phyloP scores from a whole-genome alignment of 805 yeast genomes.

The Teunomyces lycoperdinae region DNA sequence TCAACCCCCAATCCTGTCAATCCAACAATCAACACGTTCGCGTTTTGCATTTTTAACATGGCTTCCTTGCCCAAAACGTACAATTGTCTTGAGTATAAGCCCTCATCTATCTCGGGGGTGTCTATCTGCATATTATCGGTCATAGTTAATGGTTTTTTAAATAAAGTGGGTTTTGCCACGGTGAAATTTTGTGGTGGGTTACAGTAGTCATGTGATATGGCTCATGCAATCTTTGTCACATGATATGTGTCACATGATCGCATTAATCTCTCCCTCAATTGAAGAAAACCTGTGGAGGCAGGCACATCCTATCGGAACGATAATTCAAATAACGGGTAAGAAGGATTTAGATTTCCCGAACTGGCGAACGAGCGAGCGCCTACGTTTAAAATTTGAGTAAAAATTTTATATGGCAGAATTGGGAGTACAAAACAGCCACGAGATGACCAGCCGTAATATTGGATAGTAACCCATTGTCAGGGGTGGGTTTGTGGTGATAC shows the following conservation, averaged over 20 bases:
- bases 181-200: neutral
- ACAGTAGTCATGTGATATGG: neutral
- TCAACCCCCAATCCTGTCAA: constrained; percentile 91
- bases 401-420: neutral
- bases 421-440: neutral
- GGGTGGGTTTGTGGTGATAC: neutral
- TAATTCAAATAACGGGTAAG: neutral
- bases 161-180: neutral
- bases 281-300: too few species aligned
- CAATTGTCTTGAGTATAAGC: constrained; percentile 93
- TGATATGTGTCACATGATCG: neutral
- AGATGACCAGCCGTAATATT: neutral
- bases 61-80: constrained; percentile 97
- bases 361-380: neutral
- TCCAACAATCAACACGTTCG: constrained; percentile 90
- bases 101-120: constrained; percentile 72
- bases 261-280: too few species aligned
- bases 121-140: constrained; percentile 41
- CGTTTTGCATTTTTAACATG: constrained; percentile 92
- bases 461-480: too few species aligned
- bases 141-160: constrained; percentile 9
- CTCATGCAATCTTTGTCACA: neutral
- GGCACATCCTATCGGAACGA: too few species aligned
- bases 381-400: neutral
- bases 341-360: neutral